These are phyloP conservation scores for Gardenia jasminoides DNA, from an alignment of 257 asterid genomes.

Conservation along the genomic window DNA sequence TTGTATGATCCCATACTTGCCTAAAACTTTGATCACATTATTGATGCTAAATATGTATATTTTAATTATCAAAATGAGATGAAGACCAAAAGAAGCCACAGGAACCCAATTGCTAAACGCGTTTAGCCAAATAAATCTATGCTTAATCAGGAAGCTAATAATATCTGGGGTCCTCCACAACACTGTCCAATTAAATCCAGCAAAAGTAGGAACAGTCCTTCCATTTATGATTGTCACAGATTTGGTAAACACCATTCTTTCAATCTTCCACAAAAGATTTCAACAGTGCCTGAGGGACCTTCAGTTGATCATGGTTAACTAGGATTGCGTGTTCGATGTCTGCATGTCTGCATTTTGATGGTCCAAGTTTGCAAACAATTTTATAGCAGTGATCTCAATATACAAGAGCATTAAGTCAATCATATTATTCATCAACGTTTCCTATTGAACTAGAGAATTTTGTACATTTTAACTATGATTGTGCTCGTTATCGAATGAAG, in stretches of 20 bases:
- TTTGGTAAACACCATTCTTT: constrained; percentile 2
- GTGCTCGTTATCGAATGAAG: too few species aligned
- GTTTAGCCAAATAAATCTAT: constrained; percentile 11
- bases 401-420: too few species aligned
- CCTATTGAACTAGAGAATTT: too few species aligned
- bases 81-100: not conserved
- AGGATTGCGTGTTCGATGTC: constrained; percentile 5
- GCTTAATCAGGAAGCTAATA: constrained; percentile 28
- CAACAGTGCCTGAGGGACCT: not conserved
- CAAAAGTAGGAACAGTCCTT: constrained; percentile 19
- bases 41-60: not conserved
- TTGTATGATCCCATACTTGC: not conserved
- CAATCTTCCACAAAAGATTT: not conserved
- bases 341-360: not conserved
- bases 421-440: too few species aligned
- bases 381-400: too few species aligned
- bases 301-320: not conserved
- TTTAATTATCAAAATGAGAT: not conserved
- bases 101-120: constrained; percentile 17
- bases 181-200: constrained; percentile 3
- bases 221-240: constrained; percentile 9
- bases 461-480: too few species aligned
- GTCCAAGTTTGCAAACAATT: not conserved
- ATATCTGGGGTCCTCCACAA: constrained; percentile 25
- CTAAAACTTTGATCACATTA: not conserved